Conservation (phyloP, 176 grass and related monocot species). For the Carex scoparia region DNA sequence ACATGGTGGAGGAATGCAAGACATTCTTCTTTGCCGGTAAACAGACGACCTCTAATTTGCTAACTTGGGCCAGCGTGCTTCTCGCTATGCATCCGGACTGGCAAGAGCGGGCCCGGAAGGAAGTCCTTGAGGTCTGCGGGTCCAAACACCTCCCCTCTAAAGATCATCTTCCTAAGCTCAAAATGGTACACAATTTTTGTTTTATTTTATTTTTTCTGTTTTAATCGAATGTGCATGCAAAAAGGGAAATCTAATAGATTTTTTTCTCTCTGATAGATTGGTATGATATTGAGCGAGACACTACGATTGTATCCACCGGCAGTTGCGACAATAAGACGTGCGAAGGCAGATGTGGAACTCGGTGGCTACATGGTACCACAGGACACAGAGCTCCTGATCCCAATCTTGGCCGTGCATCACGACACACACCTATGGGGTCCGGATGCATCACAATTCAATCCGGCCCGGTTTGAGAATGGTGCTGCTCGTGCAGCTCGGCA, state of each 20-base stretch:
- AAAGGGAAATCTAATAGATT: background rate
- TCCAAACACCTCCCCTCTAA: constrained; percentile 48
- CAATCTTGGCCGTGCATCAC: constrained; percentile 84
- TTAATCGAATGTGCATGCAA: background rate
- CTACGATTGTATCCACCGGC: constrained; percentile 73
- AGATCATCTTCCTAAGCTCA: constrained; percentile 71
- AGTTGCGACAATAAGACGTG: constrained; percentile 66
- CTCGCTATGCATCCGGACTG: constrained; percentile 94
- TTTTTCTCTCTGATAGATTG: constrained; percentile 36
- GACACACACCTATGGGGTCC: constrained; percentile 46
- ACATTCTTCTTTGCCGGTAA: constrained; percentile 99
- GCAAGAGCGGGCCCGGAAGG: constrained; percentile 65
- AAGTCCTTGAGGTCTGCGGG: constrained; percentile 69
- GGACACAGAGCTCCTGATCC: constrained; percentile 64
- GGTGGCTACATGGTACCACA: constrained; percentile 46
- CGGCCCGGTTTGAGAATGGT: constrained; percentile 38
- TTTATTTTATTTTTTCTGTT: background rate
- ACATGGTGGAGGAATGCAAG: constrained; percentile 99
- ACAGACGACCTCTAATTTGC: constrained; percentile 85
- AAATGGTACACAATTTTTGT: constrained; percentile 38
- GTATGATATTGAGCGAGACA: constrained; percentile 74
- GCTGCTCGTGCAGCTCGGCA: constrained; percentile 41
- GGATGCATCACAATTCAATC: constrained; percentile 55
- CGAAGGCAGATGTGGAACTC: constrained; percentile 49
- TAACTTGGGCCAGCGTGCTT: constrained; percentile 83